Base-by-base conservation (phyloP, 768 basidiomycete genomes). In the Leucocoprinus leucothites region DNA sequence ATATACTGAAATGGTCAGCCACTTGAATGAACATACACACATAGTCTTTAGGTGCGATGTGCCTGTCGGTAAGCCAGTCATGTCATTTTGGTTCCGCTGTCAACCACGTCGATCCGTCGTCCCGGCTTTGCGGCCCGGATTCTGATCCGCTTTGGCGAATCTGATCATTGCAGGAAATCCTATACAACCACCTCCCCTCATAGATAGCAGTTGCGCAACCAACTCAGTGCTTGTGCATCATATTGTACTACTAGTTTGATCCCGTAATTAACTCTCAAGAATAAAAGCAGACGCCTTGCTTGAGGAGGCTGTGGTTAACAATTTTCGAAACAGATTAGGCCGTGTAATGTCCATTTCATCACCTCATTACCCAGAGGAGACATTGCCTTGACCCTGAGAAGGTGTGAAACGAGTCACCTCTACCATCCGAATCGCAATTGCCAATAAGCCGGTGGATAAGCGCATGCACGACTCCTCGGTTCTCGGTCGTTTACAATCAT, bases 271-370 rank as follows among this genome's bases (percentile, higher is more conserved):
- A 46, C 21, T 26, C 24, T 22, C n/a, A 25, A 6, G 4, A 19
- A 19, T 7, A 45, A 25, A 22, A 2, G 22, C 13, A 24, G 19
- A 22, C 13, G 43, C 7, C 24, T 8, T 21, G 19, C 35, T 19
- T 31, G 48, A 24, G 24, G 25, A 41, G 41, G 50, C 50, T 40
- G 50, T 51, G 50, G 25, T 22, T 21, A n/a, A 18, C 48, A 56
- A 43, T 18, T 42, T 49, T 25, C 48, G 38, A 56, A 56, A 56
- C 54, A 49, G 54, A 56, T 31, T 49, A n/a, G 21, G 19, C 35
- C 11, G 31, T 31, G 31, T 31, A 31, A 3, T 35, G 19, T 22
- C 19, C 22, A 19, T 44, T 31, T 21, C 25, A 9, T 47, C 22
- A 9, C 9, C 26, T 9, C 19, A 51, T 47, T 28, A 40, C 44